Base-by-base conservation (phyloP, 2,329 filamentous ascomycete species). In the Microsporum audouinii region DNA sequence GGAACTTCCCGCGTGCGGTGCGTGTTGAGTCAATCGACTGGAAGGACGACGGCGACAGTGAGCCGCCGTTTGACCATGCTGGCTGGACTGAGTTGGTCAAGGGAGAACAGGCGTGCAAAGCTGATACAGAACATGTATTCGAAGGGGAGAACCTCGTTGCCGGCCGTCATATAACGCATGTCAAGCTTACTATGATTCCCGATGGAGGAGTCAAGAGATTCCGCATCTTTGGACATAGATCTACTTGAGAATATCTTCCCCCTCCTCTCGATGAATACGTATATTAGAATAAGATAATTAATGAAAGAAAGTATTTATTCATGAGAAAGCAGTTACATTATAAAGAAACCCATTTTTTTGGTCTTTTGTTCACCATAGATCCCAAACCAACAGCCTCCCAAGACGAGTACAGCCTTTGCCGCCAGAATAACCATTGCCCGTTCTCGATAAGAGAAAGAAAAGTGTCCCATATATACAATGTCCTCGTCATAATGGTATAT, bases 191-290 rank as follows among this genome's bases (percentile, higher is more conserved):
- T 38, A 94, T 96, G 71, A 89, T 96, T 67, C 92, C 92, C 0
- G 91, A 97, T 73, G 91, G 92, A 38, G 91, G 92, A 29, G 88
- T 96, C 2, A 96, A 95, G 83, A 80, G 91, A 65, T 82, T 96
- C 66, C 83, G 90, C 53, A 84, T 92, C 1, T 85, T 88, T 72
- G 89, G 87, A 1, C 84, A 81, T 69, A 79, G 84, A 57, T 14
- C 14, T 43, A 43, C n/a, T n/a, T 43, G 6, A 43, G 17, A 14
- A 43, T 14, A 41, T 23, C 1, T 23, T 23, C 17, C 17, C 17
- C 17, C 17, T 23, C 17, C 17, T 23, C 17, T 23, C 17, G 17
- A 23, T 23, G 17, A 23, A 23, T 23, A 23, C 17, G 17, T 43
- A 43, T 43, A 43, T 43, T 6, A 43, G 17, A 14, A 43, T 7